phyloP scores from a whole-genome alignment of 768 basidiomycete genomes.

The Dioszegia aurantiaca region DNA sequence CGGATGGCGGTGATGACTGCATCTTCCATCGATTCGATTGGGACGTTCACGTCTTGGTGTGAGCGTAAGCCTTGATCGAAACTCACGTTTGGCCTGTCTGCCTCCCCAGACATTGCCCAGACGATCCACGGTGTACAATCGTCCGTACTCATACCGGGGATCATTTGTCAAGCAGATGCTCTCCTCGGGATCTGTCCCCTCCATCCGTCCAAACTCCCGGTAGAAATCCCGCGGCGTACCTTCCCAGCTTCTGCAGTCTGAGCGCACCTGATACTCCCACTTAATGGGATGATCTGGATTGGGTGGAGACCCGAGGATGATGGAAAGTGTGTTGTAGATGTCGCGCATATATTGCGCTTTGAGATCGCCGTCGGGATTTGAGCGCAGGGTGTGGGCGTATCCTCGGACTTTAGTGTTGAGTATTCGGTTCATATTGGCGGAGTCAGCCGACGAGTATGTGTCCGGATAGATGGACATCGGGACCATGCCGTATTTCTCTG shows the following conservation, averaged over 20 bases:
- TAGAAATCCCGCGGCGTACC: conserved; percentile 80
- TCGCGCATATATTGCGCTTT: conserved; percentile 83
- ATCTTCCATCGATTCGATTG: conserved; percentile 74
- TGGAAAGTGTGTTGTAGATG: conserved; percentile 78
- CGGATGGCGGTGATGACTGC: conserved; percentile 81
- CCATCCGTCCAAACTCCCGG: conserved; percentile 60
- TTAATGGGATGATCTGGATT: conserved; percentile 65
- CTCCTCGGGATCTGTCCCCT: conserved; percentile 66
- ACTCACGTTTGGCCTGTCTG: conserved; percentile 76
- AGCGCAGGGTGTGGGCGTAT: conserved; percentile 76
- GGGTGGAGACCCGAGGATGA: conserved; percentile 82
- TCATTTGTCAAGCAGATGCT: conserved; percentile 93
- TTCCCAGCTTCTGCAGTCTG: conserved; percentile 70
- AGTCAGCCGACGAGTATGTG: conserved; percentile 75
- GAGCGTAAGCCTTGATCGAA: conserved; percentile 6
- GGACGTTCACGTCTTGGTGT: conserved; percentile 76
- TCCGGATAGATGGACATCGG: conserved; percentile 79
- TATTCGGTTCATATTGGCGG: conserved; percentile 68
- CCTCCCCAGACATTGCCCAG: conserved; percentile 91
- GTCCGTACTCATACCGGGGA: conserved; percentile 68
- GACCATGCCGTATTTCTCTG: conserved; percentile 77
- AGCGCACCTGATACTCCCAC: conserved; percentile 84
- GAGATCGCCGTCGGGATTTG: conserved; percentile 63
- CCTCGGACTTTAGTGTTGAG: conserved; percentile 89
- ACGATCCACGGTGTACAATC: conserved; percentile 85